Evolutionary conservation across 768 basidiomycete species (phyloP).

Genomic region (Russula brevipes): DNA sequence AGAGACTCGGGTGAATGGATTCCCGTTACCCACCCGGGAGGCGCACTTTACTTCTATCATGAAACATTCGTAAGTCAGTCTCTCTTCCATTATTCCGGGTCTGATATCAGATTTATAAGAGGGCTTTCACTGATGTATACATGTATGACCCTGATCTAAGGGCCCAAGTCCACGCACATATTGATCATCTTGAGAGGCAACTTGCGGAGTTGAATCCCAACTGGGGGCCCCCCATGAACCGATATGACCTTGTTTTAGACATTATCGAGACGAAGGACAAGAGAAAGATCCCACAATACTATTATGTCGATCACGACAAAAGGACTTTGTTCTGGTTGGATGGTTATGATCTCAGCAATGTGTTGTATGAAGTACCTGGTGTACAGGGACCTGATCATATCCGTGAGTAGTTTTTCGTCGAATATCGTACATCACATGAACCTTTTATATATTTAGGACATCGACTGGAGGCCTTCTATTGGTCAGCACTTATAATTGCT

Average conservation of each 20-base stretch:
- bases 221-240: not conserved
- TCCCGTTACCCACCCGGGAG: not conserved
- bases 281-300: slow-evolving; percentile 3
- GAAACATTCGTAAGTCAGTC: not conserved
- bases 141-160: slow-evolving; percentile 10
- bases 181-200: not conserved
- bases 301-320: slow-evolving; percentile 9
- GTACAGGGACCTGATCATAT: slow-evolving; percentile 3
- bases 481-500: not conserved
- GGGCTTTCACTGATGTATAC: slow-evolving; percentile 15
- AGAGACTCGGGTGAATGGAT: no score
- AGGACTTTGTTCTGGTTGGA: slow-evolving; percentile 11
- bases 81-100: no score
- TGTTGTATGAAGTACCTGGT: not conserved
- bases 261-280: not conserved
- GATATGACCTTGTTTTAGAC: slow-evolving; percentile 14
- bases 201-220: not conserved
- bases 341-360: not conserved
- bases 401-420: slow-evolving; percentile 2
- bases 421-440: not conserved
- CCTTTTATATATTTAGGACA: not conserved
- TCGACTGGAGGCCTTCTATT: slow-evolving; percentile 14
- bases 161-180: not conserved
- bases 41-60: slow-evolving; percentile 17
- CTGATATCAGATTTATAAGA: not conserved